phyloP scores from a whole-genome alignment of 2,329 filamentous ascomycete species.

The Purpureocillium lavendulum region DNA sequence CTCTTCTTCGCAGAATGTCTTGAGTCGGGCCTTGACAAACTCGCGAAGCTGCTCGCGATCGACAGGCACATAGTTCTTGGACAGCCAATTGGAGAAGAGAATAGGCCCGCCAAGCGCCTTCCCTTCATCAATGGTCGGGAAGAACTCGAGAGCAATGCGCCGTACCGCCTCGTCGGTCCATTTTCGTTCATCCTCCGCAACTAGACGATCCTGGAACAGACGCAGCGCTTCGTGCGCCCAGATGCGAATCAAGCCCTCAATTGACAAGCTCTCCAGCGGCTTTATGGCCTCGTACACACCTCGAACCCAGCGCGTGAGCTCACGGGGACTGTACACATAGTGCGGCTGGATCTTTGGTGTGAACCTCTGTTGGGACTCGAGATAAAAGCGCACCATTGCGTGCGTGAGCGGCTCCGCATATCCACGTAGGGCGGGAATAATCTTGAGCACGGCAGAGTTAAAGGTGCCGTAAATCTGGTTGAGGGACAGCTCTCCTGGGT shows the following conservation, averaged over 20 bases:
- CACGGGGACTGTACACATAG: slow-evolving; percentile 98
- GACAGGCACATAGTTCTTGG: slow-evolving; percentile 96
- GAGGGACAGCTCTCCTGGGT: slow-evolving; percentile 89
- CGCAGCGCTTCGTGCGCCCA: slow-evolving; percentile 97
- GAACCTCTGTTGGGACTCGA: slow-evolving; percentile 89
- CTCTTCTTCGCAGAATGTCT: slow-evolving; percentile 98
- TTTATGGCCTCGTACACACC: slow-evolving; percentile 96
- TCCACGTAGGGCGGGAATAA: slow-evolving; percentile 87
- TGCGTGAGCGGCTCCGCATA: slow-evolving; percentile 91
- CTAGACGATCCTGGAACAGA: slow-evolving; percentile 94
- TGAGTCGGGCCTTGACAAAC: slow-evolving; percentile 93
- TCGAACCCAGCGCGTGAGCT: slow-evolving; percentile 94
- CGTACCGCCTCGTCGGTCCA: slow-evolving; percentile 90
- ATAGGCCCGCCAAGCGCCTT: slow-evolving; percentile 89
- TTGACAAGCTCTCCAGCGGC: slow-evolving; percentile 75
- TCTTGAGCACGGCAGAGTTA: slow-evolving; percentile 92
- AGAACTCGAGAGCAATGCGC: slow-evolving; percentile 80
- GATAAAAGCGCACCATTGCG: slow-evolving; percentile 94
- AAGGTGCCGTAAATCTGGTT: slow-evolving; percentile 98
- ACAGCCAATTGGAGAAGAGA: slow-evolving; percentile 98
- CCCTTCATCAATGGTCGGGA: slow-evolving; percentile 89
- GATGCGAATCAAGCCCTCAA: slow-evolving; percentile 90
- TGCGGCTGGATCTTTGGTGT: slow-evolving; percentile 96
- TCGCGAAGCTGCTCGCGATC: slow-evolving; percentile 91
- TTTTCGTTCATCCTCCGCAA: slow-evolving; percentile 84